Evolutionary conservation across 805 yeast genomes (phyloP), one percentile per base, ranked within the genome.

Genomic region (Yamadazyma laniorum): DNA sequence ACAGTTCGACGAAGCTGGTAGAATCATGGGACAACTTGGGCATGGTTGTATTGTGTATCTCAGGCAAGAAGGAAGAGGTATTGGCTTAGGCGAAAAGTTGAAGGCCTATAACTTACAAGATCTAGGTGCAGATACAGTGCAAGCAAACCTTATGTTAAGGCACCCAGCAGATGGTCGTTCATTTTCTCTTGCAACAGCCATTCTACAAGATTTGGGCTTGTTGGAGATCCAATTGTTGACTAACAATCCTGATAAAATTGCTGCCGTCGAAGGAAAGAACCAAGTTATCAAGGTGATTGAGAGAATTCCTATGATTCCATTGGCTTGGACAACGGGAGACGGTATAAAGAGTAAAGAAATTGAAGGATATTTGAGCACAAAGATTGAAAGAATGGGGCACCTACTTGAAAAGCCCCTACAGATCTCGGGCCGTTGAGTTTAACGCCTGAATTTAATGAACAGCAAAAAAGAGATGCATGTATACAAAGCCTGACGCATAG

Each of bases 101-200:
- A 93, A 93, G 63, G 98, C 98, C 2, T 93, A 93, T 63, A 93
- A 93, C 58, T 69, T 93, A 48, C 99, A 93, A 67, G 99, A 93
- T 64, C 70, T 93, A 40, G 99, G 99, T 5, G 98, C 98, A 6
- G 99, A 93, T 60, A 93, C 99, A 0, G 98, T 93, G 3, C 95
- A 90, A 60, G 99, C 99, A 6, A 93, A 93, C 61, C 66, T 93
- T 42, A 60, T 93, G 66, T 72, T 93, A 46, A 77, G 96, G 51
- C 99, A 93, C 54, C 99, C 99, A 5, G 98, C 97, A 0, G 99
- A 93, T 61, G 95, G 86, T n/a, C 79, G 99, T 52, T 84, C 90
- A 31, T 93, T 91, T 58, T 81, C 93, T 1, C 68, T 93, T 43
- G 99, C 98, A 5, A 93, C 97, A 7, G 93, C 98, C 2, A 93